A percentile compares a stretch with the other conserved stretches of the same genome.
These are phyloP conservation scores for Jaltomata sinuosa DNA, from an alignment of 257 asterid genomes.

Conservation along the genomic window DNA sequence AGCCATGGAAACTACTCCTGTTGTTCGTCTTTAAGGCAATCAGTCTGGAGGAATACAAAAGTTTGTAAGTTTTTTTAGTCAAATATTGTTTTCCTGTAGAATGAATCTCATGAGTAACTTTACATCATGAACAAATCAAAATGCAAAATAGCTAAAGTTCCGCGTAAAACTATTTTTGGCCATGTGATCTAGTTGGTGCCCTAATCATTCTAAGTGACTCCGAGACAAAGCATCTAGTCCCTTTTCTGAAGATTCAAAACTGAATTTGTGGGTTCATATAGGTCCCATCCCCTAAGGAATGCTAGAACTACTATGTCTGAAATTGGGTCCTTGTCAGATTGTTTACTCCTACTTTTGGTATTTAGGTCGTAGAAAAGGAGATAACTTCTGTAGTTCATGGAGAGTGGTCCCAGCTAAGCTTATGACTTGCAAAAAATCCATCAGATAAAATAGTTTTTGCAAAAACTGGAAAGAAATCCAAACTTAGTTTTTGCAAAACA, in stretches of 20 bases:
- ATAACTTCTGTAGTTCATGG: not conserved
- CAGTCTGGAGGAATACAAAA: slow-evolving; percentile 26
- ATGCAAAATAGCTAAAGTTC: not conserved
- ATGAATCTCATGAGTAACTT: not conserved
- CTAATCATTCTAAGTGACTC: not conserved
- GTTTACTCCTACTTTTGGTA: not conserved
- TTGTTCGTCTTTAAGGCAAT: slow-evolving; percentile 23
- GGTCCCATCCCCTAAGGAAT: not conserved
- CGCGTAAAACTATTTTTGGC: not conserved
- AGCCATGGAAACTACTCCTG: slow-evolving; percentile 26
- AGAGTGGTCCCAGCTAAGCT: not conserved
- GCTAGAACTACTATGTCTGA: not conserved
- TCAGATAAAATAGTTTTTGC: not conserved
- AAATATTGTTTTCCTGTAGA: not conserved
- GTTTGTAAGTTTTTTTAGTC: slow-evolving; percentile 40
- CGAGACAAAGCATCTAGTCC: not conserved
- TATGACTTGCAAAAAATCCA: not conserved
- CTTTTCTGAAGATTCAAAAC: not conserved
- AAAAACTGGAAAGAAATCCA: not conserved
- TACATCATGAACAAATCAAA: not conserved
- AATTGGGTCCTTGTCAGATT: not conserved
- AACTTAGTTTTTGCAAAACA: not conserved
- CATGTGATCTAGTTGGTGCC: not conserved
- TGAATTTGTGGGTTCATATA: not conserved
- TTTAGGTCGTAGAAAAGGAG: not conserved